A percentile compares a stretch with the other conserved stretches of the same genome.
Evolutionary conservation across 441 rosid species (phyloP).

Genomic region (Pelargonium citronellum): DNA sequence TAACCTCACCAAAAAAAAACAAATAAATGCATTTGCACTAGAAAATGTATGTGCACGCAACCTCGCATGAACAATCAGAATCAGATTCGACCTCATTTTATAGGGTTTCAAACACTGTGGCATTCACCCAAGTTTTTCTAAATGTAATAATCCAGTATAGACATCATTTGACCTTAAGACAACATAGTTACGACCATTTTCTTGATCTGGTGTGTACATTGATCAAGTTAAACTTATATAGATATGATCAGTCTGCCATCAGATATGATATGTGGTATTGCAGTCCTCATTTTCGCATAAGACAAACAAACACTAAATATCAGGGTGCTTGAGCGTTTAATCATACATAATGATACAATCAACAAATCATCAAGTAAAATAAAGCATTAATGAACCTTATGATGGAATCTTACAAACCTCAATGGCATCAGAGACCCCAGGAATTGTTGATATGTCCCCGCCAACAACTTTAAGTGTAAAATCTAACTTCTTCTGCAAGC

Average conservation of each 20-base stretch:
- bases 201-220: not conserved
- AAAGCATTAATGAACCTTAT: not conserved
- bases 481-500: conserved; percentile 63
- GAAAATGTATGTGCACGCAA: not conserved
- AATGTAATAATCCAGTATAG: not conserved
- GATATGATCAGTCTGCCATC: not conserved
- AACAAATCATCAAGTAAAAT: not conserved
- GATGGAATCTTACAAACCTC: conserved; percentile 44
- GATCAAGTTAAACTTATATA: not conserved
- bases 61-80: no score
- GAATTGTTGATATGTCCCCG: conserved; percentile 81
- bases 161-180: not conserved
- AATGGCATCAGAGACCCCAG: conserved; percentile 78
- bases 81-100: no score
- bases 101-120: not conserved
- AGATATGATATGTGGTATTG: not conserved
- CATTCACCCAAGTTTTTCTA: not conserved
- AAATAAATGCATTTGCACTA: not conserved
- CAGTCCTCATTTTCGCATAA: not conserved
- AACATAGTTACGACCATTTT: not conserved
- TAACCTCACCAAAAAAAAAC: not conserved
- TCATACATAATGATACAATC: conserved; percentile 7
- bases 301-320: no score
- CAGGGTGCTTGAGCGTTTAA: not conserved
- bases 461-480: conserved; percentile 79